Conservation (phyloP, 768 basidiomycete species). For the Trametes punicea region DNA sequence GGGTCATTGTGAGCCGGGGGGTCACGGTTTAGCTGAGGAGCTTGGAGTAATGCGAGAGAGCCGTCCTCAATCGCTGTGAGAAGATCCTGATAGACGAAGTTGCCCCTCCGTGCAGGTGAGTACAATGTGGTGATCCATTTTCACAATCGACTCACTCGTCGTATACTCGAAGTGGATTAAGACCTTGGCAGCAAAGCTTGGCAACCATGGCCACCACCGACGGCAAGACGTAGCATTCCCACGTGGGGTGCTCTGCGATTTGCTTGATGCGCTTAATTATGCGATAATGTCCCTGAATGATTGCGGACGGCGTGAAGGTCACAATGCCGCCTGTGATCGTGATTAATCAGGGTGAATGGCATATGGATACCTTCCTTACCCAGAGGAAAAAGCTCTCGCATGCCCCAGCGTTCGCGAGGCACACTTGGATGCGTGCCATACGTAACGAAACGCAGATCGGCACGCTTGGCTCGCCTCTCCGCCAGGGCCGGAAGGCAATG, state of each 20-base stretch:
- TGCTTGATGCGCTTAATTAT: slow-evolving; percentile 47
- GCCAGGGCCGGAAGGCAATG: slow-evolving; percentile 48
- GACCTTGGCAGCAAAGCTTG: slow-evolving; percentile 34
- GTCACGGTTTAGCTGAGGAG: slow-evolving; percentile 40
- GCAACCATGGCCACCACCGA: slow-evolving; percentile 57
- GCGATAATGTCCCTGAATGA: slow-evolving; percentile 51
- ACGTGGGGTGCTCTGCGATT: slow-evolving; percentile 58
- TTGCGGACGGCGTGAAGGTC: slow-evolving; percentile 63
- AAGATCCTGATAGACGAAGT: slow-evolving; percentile 40
- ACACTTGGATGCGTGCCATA: slow-evolving; percentile 64
- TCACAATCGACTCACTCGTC: slow-evolving; percentile 34
- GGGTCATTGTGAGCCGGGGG: slow-evolving; percentile 7
- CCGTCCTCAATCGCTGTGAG: slow-evolving; percentile 55
- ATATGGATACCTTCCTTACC: slow-evolving; percentile 40
- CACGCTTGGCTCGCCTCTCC: slow-evolving; percentile 41
- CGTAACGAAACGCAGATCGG: slow-evolving; percentile 56
- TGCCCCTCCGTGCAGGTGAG: slow-evolving; percentile 31
- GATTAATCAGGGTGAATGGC: not conserved
- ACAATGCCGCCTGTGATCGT: slow-evolving; percentile 58
- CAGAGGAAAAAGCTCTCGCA: slow-evolving; percentile 63
- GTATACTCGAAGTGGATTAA: slow-evolving; percentile 41
- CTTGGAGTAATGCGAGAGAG: slow-evolving; percentile 47
- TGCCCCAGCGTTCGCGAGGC: slow-evolving; percentile 51
- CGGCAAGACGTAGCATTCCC: slow-evolving; percentile 67
- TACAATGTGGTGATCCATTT: not conserved